Evolutionary conservation across 2,329 filamentous ascomycete species (phyloP).

Genomic region (Diaporthe amygdali): DNA sequence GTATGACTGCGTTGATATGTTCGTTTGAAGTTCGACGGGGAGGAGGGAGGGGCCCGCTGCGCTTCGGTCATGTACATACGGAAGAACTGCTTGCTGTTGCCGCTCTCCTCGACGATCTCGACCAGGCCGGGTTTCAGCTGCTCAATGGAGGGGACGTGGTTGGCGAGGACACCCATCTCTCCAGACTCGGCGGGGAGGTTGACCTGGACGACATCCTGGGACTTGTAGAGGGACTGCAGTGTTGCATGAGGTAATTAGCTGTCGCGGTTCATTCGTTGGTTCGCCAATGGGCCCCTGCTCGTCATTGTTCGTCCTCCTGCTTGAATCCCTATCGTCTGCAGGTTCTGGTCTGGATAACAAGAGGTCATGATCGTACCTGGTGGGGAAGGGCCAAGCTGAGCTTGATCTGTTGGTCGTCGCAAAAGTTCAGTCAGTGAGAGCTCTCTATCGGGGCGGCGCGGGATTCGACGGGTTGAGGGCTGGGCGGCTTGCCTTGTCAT

Average conservation of each 20-base stretch:
- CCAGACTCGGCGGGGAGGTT: conserved; percentile 98
- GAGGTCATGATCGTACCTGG: conserved; percentile 74
- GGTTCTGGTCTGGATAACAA: not conserved
- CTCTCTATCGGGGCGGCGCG: conserved; percentile 18
- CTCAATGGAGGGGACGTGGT: conserved; percentile 98
- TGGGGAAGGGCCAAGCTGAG: conserved; percentile 97
- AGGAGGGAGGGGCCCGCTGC: not conserved
- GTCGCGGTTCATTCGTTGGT: conserved; percentile 1
- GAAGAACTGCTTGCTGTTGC: conserved; percentile 95
- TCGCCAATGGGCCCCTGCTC: not conserved
- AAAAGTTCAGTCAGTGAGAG: conserved; percentile 20
- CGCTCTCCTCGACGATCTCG: conserved; percentile 93
- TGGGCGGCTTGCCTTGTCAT: conserved; percentile 71
- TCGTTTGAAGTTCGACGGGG: not conserved
- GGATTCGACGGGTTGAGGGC: conserved; percentile 14
- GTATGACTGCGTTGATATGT: not conserved
- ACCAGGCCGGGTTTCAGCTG: conserved; percentile 97
- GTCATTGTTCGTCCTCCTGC: not conserved
- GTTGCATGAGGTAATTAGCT: conserved; percentile 57
- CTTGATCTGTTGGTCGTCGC: conserved; percentile 71
- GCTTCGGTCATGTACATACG: conserved; percentile 63
- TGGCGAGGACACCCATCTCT: conserved; percentile 99
- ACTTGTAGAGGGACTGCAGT: conserved; percentile 71
- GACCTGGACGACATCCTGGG: conserved; percentile 83
- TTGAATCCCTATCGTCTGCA: too few species aligned